A percentile compares a stretch with the other conserved stretches of the same genome.
These are phyloP conservation scores for Remersonia thermophila DNA, from an alignment of 2,329 filamentous ascomycete species.

Conservation along the genomic window DNA sequence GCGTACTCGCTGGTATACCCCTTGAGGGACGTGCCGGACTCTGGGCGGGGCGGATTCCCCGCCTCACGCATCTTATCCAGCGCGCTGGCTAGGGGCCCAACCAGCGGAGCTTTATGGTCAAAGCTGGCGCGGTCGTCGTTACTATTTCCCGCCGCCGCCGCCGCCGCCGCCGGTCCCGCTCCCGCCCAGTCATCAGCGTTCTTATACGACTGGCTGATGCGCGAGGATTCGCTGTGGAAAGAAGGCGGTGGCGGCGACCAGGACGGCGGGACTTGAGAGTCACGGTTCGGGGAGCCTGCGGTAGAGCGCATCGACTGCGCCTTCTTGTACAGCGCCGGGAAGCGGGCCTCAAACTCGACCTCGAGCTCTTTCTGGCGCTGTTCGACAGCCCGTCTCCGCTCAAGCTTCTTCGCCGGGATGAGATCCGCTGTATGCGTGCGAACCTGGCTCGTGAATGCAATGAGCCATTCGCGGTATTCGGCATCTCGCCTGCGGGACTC, in stretches of 20 bases:
- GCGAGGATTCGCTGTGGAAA: constrained; percentile 5
- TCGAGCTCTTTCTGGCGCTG: constrained; percentile 38
- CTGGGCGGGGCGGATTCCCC: background rate
- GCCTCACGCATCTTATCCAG: constrained; percentile 24
- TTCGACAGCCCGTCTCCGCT: constrained; percentile 29
- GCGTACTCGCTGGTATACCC: constrained; percentile 10
- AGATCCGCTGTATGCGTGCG: constrained; percentile 26
- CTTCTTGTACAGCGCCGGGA: constrained; percentile 35
- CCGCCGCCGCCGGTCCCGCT: background rate
- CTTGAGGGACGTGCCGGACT: background rate
- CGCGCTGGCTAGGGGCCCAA: constrained; percentile 21
- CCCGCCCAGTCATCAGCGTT: constrained; percentile 7
- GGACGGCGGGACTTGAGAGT: constrained; percentile 3
- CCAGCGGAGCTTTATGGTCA: constrained; percentile 20
- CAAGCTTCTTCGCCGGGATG: constrained; percentile 26
- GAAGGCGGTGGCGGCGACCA: constrained; percentile 13
- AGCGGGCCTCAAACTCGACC: constrained; percentile 33
- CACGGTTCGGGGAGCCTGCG: background rate
- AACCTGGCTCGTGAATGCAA: constrained; percentile 31
- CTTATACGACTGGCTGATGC: constrained; percentile 1
- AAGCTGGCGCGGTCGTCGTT: constrained; percentile 12
- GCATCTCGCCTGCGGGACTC: constrained; percentile 18
- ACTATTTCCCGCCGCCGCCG: constrained; percentile 1
- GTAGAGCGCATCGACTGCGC: constrained; percentile 24
- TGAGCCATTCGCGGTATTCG: constrained; percentile 34